Percentiles rank a stretch among this genome's conserved stretches.
These are phyloP conservation scores for Avena sativa DNA, from an alignment of 176 grass and related monocot species.

Conservation along the genomic window DNA sequence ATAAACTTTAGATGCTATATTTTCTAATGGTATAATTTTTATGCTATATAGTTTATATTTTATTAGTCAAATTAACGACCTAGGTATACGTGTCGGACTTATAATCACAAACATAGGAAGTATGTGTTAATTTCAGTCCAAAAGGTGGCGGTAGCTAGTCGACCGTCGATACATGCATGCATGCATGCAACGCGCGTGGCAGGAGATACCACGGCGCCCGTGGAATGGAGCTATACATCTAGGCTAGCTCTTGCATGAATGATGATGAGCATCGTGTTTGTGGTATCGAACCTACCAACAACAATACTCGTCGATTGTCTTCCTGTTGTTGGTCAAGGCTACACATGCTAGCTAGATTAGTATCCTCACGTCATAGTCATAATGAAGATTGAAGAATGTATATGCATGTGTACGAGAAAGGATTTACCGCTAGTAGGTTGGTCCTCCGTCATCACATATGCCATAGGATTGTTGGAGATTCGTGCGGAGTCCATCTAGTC, in stretches of 20 bases:
- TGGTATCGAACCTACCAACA: conserved; percentile 29
- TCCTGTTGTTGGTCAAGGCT: neutral
- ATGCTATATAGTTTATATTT: no score
- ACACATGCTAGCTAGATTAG: neutral
- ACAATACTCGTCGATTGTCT: neutral
- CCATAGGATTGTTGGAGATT: no score
- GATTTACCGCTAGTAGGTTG: no score
- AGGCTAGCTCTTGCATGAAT: neutral
- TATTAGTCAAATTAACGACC: no score
- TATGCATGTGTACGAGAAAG: no score
- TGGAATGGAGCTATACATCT: neutral
- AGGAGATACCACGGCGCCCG: neutral
- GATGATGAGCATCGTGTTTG: neutral
- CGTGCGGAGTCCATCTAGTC: no score
- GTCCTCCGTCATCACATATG: no score
- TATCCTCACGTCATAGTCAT: neutral
- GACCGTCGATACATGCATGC: neutral
- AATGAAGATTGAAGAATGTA: neutral
- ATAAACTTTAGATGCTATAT: no score
- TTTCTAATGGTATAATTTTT: no score
- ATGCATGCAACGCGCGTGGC: no score
- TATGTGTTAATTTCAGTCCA: neutral
- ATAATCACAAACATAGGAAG: no score
- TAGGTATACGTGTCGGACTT: no score
- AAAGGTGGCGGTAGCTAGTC: neutral